These are phyloP conservation scores for Solanum peruvianum DNA, from an alignment of 257 asterid genomes.

Conservation along the genomic window DNA sequence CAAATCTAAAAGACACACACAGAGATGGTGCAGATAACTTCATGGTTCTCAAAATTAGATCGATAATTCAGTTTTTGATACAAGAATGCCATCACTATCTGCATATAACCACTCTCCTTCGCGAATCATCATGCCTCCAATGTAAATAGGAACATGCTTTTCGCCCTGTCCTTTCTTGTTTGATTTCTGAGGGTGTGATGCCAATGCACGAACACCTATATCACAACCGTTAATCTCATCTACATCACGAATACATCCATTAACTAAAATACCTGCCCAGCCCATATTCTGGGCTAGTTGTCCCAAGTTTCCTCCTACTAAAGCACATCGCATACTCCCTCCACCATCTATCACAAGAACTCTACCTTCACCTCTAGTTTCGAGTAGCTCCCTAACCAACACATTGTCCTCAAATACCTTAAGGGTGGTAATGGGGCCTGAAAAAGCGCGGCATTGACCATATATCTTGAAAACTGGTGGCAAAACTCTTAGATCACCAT, in stretches of 20 bases:
- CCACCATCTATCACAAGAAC: slow-evolving; percentile 81
- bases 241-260: slow-evolving; percentile 72
- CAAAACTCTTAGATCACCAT: slow-evolving; percentile 60
- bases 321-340: slow-evolving; percentile 76
- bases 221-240: slow-evolving; percentile 83
- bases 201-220: slow-evolving; percentile 77
- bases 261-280: slow-evolving; percentile 68
- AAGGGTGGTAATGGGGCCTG: slow-evolving; percentile 61
- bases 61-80: slow-evolving; percentile 68
- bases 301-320: slow-evolving; percentile 70
- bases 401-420: slow-evolving; percentile 84
- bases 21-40: background rate
- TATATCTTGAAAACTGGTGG: slow-evolving; percentile 69
- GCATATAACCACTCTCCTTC: slow-evolving; percentile 94
- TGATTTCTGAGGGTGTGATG: slow-evolving; percentile 69
- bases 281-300: slow-evolving; percentile 71
- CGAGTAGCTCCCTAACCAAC: slow-evolving; percentile 61
- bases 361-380: slow-evolving; percentile 61
- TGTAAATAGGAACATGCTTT: slow-evolving; percentile 30
- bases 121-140: slow-evolving; percentile 47
- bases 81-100: slow-evolving; percentile 72
- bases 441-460: slow-evolving; percentile 56
- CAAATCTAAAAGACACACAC: background rate
- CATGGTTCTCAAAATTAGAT: slow-evolving; percentile 5
- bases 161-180: slow-evolving; percentile 58